phyloP scores from a whole-genome alignment of 306 rosid genomes.

The Casuarina cunninghamiana region DNA sequence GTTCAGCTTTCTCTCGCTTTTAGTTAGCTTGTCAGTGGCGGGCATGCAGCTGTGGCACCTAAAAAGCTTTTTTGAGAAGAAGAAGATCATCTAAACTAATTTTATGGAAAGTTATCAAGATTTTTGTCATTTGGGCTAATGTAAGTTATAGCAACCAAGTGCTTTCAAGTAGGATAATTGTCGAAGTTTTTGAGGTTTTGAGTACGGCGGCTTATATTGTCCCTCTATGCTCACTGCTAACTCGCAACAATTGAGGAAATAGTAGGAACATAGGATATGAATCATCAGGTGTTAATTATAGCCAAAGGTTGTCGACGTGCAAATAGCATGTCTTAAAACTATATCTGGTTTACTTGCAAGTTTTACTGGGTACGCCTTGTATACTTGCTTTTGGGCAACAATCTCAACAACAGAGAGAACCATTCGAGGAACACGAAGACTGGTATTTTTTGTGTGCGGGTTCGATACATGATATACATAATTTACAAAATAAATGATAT shows the following conservation, averaged over 20 bases:
- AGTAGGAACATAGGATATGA: background rate
- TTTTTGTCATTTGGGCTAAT: constrained; percentile 20
- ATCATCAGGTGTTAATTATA: background rate
- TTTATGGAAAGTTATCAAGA: constrained; percentile 2
- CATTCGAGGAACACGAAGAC: too few relatives aligned
- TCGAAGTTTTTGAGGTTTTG: background rate
- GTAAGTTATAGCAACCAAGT: constrained; percentile 43
- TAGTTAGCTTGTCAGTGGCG: constrained; percentile 73
- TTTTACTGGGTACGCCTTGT: too few relatives aligned
- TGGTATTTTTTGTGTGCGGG: too few relatives aligned
- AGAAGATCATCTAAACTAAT: constrained; percentile 72
- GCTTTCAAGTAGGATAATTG: constrained; percentile 21
- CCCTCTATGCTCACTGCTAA: background rate
- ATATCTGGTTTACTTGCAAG: too few relatives aligned
- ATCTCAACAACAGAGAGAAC: too few relatives aligned
- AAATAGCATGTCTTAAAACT: too few relatives aligned
- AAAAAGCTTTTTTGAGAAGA: constrained; percentile 90
- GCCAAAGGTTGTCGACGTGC: too few relatives aligned
- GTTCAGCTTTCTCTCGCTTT: constrained; percentile 76
- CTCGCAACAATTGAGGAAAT: background rate
- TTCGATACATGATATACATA: too few relatives aligned
- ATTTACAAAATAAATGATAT: too few relatives aligned
- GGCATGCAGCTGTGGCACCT: constrained; percentile 87
- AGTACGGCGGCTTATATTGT: too few relatives aligned
- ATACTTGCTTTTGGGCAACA: too few relatives aligned